Evolutionary conservation across 768 basidiomycete species (phyloP).

Genomic region (Lepiota subincarnata): DNA sequence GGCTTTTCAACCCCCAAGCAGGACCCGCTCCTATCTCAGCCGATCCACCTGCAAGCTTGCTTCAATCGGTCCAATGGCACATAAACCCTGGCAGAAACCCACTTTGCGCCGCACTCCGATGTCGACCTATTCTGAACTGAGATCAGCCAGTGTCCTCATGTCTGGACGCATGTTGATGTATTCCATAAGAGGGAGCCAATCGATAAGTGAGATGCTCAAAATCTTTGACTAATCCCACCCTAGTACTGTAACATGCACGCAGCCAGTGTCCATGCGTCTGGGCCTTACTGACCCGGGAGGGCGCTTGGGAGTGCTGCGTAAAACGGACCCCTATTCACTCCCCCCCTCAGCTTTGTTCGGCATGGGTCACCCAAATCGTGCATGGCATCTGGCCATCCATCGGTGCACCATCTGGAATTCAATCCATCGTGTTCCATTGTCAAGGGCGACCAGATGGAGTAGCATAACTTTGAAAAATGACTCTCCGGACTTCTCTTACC

Average conservation of each 20-base stretch:
- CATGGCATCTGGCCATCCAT: neutral
- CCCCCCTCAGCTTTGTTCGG: no score
- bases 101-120: neutral
- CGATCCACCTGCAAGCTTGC: neutral
- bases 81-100: conserved; percentile 5
- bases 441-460: conserved; percentile 8
- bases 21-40: neutral
- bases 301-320: neutral
- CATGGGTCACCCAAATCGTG: neutral
- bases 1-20: neutral
- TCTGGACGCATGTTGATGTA: conserved; percentile 36
- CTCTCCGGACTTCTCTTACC: neutral
- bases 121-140: neutral
- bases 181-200: conserved; percentile 16
- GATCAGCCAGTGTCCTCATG: conserved; percentile 29
- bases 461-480: neutral
- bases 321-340: neutral
- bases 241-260: neutral
- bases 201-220: conserved; percentile 11
- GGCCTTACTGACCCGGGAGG: neutral
- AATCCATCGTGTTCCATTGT: neutral
- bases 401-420: neutral
- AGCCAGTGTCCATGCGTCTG: neutral
- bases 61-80: neutral
- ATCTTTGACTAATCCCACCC: conserved; percentile 3